A percentile compares a stretch with the other conserved stretches of the same genome.
phyloP scores from a whole-genome alignment of 768 basidiomycete genomes.

The Sistotremastrum suecicum region DNA sequence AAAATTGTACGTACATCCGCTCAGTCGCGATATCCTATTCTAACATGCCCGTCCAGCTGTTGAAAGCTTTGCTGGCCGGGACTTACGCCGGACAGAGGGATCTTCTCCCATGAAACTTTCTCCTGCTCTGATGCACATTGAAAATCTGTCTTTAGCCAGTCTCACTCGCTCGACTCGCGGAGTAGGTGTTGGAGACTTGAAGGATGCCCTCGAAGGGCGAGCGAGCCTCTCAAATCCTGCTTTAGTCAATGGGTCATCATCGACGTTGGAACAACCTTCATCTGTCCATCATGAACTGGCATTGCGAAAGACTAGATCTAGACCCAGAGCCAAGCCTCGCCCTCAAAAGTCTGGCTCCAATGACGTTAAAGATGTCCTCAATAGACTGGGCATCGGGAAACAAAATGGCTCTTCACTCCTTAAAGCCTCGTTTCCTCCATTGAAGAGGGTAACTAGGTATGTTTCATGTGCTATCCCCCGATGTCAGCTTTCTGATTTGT shows the following conservation, averaged over 20 bases:
- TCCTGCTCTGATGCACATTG: slow-evolving; percentile 79
- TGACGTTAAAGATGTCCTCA: slow-evolving; percentile 72
- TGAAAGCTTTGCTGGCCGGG: slow-evolving; percentile 37
- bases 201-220: slow-evolving; percentile 80
- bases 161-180: slow-evolving; percentile 64
- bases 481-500: too few relatives aligned
- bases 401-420: slow-evolving; percentile 42
- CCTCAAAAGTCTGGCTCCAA: slow-evolving; percentile 25
- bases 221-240: slow-evolving; percentile 71
- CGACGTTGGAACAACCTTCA: slow-evolving; percentile 52
- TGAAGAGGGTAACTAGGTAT: slow-evolving; percentile 20
- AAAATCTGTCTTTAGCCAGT: slow-evolving; percentile 81
- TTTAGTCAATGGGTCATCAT: slow-evolving; percentile 45
- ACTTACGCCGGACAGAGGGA: slow-evolving; percentile 50
- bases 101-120: slow-evolving; percentile 70
- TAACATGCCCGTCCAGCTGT: slow-evolving; percentile 28
- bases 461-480: too few relatives aligned
- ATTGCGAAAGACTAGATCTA: slow-evolving; percentile 21
- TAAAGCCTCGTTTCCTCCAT: slow-evolving; percentile 55
- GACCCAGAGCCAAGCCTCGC: slow-evolving; percentile 18
- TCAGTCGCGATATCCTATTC: slow-evolving; percentile 2
- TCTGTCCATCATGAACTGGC: slow-evolving; percentile 42
- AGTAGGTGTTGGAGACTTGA: slow-evolving; percentile 76
- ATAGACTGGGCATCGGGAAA: slow-evolving; percentile 73
- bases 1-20: slow-evolving; percentile 46